Conservation (phyloP, 331 rosid genomes). For the Pyracantha coccinea region DNA sequence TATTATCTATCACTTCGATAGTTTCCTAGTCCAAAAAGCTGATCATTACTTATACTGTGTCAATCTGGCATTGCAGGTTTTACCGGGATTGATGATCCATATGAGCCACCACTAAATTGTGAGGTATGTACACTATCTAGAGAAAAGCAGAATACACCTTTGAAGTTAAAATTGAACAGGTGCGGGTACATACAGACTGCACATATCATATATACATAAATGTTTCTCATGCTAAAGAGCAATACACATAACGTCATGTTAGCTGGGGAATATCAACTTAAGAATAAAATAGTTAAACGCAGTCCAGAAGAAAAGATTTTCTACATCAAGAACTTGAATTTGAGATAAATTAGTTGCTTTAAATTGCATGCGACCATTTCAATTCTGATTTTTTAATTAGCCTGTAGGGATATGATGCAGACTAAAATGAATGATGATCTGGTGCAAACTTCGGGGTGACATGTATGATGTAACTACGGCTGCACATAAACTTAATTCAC, state of each 20-base stretch:
- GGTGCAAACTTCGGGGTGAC: not conserved
- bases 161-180: not conserved
- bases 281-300: not conserved
- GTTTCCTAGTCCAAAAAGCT: not conserved
- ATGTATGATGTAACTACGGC: not conserved
- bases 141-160: not conserved
- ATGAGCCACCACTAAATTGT: constrained; percentile 32
- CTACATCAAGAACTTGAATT: too few species aligned
- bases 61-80: constrained; percentile 29
- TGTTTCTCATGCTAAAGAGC: not conserved
- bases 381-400: not conserved
- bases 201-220: not conserved
- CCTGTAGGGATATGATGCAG: not conserved
- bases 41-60: not conserved
- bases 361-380: not conserved
- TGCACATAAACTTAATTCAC: not conserved
- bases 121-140: constrained; percentile 24
- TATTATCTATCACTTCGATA: not conserved
- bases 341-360: not conserved
- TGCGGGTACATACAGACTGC: not conserved
- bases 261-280: not conserved
- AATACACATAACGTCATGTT: not conserved
- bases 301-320: not conserved
- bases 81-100: constrained; percentile 54
- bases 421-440: not conserved